Evolutionary conservation across 2,329 filamentous ascomycete species (phyloP).

Genomic region (Claviceps purpurea): DNA sequence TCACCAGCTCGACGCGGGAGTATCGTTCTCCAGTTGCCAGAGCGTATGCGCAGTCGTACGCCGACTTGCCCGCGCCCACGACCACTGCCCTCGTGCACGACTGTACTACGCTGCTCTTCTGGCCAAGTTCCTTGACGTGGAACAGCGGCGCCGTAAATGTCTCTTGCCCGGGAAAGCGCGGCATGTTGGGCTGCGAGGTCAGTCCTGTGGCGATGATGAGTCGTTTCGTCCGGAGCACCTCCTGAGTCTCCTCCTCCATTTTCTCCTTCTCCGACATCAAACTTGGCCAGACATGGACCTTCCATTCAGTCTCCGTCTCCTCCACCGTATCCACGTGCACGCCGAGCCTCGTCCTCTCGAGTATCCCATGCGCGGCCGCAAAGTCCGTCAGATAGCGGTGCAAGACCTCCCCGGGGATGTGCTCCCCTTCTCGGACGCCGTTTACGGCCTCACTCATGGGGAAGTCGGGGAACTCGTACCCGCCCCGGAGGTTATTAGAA

Average conservation of each 20-base stretch:
- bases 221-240: constrained; percentile 12
- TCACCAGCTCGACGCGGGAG: constrained; percentile 33
- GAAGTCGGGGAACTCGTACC: constrained; percentile 51
- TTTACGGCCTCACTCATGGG: constrained; percentile 39
- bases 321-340: constrained; percentile 34
- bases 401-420: constrained; percentile 24
- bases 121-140: constrained; percentile 29
- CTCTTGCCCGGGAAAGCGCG: constrained; percentile 22
- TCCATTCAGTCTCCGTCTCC: constrained; percentile 11
- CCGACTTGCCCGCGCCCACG: constrained; percentile 43
- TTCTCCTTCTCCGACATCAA: background rate
- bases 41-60: constrained; percentile 43
- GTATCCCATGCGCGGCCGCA: constrained; percentile 33
- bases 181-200: constrained; percentile 30
- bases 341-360: constrained; percentile 32
- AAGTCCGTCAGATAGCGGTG: constrained; percentile 25
- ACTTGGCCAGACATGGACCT: constrained; percentile 2
- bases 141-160: constrained; percentile 26
- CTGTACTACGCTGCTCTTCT: constrained; percentile 18
- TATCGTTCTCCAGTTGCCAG: constrained; percentile 24
- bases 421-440: constrained; percentile 18
- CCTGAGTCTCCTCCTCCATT: background rate
- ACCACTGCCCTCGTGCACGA: constrained; percentile 27
- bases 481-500: constrained; percentile 50
- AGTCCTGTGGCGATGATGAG: constrained; percentile 38